Conservation (phyloP, 2,329 filamentous ascomycete genomes). For the Calonectria montana region DNA sequence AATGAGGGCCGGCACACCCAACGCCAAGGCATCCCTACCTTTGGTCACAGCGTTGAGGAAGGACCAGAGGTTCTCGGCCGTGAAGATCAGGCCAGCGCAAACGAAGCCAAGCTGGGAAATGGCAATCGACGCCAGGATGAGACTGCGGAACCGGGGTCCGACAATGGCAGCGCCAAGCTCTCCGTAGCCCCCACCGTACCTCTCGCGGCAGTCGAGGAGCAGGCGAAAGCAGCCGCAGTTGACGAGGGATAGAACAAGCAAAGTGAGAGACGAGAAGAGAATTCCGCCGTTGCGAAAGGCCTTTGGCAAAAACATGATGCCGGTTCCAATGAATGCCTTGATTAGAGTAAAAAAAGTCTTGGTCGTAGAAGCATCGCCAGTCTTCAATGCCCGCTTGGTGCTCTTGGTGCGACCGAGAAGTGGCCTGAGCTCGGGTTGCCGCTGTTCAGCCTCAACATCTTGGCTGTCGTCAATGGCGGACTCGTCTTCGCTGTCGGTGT, state of each 20-base stretch:
- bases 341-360: constrained; percentile 84
- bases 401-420: constrained; percentile 63
- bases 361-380: constrained; percentile 73
- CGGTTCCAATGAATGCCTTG: constrained; percentile 83
- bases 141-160: constrained; percentile 69
- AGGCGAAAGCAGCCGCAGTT: constrained; percentile 80
- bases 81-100: constrained; percentile 81
- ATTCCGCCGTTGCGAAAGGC: constrained; percentile 84
- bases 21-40: constrained; percentile 61
- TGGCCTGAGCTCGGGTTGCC: constrained; percentile 65
- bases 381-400: constrained; percentile 54
- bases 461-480: constrained; percentile 57
- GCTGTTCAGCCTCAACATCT: constrained; percentile 55
- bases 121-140: constrained; percentile 77
- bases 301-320: constrained; percentile 85
- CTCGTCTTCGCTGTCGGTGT: constrained; percentile 68
- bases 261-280: constrained; percentile 77
- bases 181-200: constrained; percentile 77
- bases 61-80: constrained; percentile 77
- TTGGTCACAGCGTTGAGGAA: constrained; percentile 73
- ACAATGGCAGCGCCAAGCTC: constrained; percentile 76
- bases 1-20: constrained; percentile 68
- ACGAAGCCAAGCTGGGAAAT: constrained; percentile 84
- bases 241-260: constrained; percentile 73
- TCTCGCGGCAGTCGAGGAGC: constrained; percentile 73